These are phyloP conservation scores for Iris pallida DNA, from an alignment of 116 monocot species.

Conservation along the genomic window DNA sequence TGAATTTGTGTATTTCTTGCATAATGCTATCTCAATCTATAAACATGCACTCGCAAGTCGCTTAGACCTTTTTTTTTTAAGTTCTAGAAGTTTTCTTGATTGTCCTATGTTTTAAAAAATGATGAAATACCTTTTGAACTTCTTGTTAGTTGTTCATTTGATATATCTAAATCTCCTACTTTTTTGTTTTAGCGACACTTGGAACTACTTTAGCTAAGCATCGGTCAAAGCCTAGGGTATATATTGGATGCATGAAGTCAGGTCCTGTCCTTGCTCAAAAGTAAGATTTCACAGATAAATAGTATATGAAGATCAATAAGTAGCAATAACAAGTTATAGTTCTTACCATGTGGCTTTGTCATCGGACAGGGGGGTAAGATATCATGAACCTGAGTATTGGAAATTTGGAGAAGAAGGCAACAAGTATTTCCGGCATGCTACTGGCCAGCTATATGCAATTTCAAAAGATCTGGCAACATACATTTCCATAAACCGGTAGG, in stretches of 20 bases:
- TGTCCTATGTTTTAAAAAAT: not conserved
- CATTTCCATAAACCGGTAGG: constrained; percentile 89
- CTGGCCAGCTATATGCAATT: constrained; percentile 93
- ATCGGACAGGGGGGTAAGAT: constrained; percentile 73
- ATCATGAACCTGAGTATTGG: constrained; percentile 98
- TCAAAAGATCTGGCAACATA: constrained; percentile 87
- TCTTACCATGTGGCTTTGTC: constrained; percentile 4
- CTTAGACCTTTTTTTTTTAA: not conserved
- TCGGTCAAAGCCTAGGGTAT: constrained; percentile 67
- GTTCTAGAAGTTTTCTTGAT: not conserved
- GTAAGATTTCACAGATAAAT: constrained; percentile 35
- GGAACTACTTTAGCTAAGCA: constrained; percentile 65
- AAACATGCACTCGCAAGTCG: no score
- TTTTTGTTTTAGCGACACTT: constrained; percentile 63
- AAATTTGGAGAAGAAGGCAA: constrained; percentile 96
- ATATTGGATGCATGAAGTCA: constrained; percentile 98
- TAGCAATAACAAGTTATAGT: not conserved
- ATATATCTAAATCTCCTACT: not conserved
- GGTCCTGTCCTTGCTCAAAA: constrained; percentile 95
- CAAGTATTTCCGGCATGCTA: constrained; percentile 96
- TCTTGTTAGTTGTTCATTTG: no score
- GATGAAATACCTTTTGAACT: no score
- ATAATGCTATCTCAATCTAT: no score
- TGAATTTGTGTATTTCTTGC: no score
- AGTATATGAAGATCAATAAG: not conserved